Base-by-base conservation (phyloP, 2,329 filamentous ascomycete genomes). In the Fusarium oligoseptatum region DNA sequence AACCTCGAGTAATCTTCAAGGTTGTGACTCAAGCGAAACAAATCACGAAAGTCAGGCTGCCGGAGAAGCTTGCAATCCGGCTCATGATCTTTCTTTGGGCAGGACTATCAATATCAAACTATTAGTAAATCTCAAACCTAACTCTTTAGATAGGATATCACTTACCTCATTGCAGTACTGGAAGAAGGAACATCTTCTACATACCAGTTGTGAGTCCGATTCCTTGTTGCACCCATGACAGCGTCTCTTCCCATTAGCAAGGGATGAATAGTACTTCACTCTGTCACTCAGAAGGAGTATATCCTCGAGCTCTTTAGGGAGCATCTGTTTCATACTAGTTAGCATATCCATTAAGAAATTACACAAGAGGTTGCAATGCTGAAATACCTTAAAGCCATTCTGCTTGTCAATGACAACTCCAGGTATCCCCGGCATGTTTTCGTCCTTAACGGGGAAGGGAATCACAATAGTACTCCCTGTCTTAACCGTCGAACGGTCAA, bases 91-190 rank as follows among this genome's bases (percentile, higher is more conserved):
- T 14, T 22, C 1, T 12, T 58, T 48, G 75, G 72, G 4, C 75
- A 77, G 4, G 36, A 9, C 60, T 75, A 20, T 36, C 3, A 7
- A 45, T n/a, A 52, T 32, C 50, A n/a, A 55, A 55, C 50, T 34
- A 17, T 71, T 6, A 68, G 45, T 12, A 32, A 20, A 12, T 15
- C 11, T 55, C 8, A 4, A 9, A 2, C 3, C n/a, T 9, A 48
- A 17, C n/a, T 3, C 2, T n/a, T n/a, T 4, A 4, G 6, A 52
- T 36, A 6, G 17, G 27, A 2, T 12, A 1, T 32, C 7, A 15
- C 60, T 60, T 66, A 76, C 72, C 63, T 62, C 45, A 39, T 50
- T n/a, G 14, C 75, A 77, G 36, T 77, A 77, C 66, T 68, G 69
- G 22, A 77, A 72, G 29, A 71, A n/a, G 0, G 6, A 27, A 2